Evolutionary conservation across 2,329 filamentous ascomycete genomes (phyloP), one percentile per base, ranked within the genome.

Genomic region (Microcera coccophila): DNA sequence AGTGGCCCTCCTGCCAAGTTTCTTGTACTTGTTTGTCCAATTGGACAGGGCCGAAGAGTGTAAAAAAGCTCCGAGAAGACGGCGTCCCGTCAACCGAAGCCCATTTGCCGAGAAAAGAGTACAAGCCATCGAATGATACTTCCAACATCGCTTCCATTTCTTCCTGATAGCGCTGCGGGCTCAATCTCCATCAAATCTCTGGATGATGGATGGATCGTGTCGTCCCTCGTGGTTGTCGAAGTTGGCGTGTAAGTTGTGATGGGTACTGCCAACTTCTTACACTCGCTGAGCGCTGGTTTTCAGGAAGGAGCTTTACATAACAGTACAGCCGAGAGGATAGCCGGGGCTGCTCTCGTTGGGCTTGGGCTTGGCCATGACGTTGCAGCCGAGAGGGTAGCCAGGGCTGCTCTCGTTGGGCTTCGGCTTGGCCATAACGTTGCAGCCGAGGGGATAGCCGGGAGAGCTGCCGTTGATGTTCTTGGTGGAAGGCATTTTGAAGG

Each of bases 401-500:
- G 56, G 52, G 32, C 45, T 49, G 44, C 52, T 42, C 19, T 38
- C 28, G 26, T 41, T 42, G 36, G 41, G 47, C 29, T 48, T 42
- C 8, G 59, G 59, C 54, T 62, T 62, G 38, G 53, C 48, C 58
- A 60, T 62, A 48, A 62, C 50, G 26, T 5, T 50, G 51, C 60
- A 62, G 42, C 55, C 55, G n/a, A 60, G 51, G 20, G 52, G 58
- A 36, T 58, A 54, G 48, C 51, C 50, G 39, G 50, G 51, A 44
- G 45, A 48, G 45, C 61, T 54, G 49, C 46, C 45, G 41, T 50
- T 48, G 48, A 47, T 52, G 49, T 48, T 49, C 40, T 55, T 59
- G 57, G 49, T 53, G 46, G 60, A 58, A 57, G 60, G 55, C 61
- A 64, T 64, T 42, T 54, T 63, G 49, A 58, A 61, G 38, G 48